These are phyloP conservation scores for Sungouiozyma ichnusensis DNA, from an alignment of 805 yeast species.

Conservation along the genomic window DNA sequence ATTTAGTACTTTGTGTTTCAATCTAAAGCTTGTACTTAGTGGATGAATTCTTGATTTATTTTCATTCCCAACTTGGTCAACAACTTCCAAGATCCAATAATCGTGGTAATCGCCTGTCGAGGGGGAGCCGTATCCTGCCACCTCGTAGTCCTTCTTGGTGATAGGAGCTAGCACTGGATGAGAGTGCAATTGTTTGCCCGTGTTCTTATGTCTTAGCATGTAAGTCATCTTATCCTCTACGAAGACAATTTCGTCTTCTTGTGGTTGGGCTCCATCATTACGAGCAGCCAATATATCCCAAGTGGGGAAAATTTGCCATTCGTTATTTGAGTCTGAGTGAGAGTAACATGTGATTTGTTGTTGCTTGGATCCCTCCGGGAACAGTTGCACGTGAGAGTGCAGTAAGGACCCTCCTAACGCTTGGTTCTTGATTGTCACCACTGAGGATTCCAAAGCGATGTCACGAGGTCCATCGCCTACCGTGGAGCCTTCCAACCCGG, in stretches of 20 bases:
- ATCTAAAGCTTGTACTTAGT: slow-evolving; percentile 59
- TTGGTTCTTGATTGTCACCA: slow-evolving; percentile 42
- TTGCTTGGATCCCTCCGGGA: slow-evolving; percentile 89
- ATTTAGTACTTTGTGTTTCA: slow-evolving; percentile 51
- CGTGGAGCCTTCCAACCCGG: slow-evolving; percentile 58
- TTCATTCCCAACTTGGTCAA: slow-evolving; percentile 47
- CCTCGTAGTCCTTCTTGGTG: slow-evolving; percentile 60
- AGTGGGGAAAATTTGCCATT: slow-evolving; percentile 59
- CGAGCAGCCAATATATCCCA: slow-evolving; percentile 31
- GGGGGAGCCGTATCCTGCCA: slow-evolving; percentile 72
- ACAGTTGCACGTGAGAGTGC: slow-evolving; percentile 80
- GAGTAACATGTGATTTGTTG: slow-evolving; percentile 93
- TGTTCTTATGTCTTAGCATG: slow-evolving; percentile 58
- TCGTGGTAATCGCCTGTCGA: slow-evolving; percentile 69
- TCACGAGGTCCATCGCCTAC: slow-evolving; percentile 65
- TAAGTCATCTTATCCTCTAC: slow-evolving; percentile 56
- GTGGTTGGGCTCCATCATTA: slow-evolving; percentile 9
- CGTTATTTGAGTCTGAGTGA: slow-evolving; percentile 77
- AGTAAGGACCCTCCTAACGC: slow-evolving; percentile 69
- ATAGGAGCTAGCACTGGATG: slow-evolving; percentile 77
- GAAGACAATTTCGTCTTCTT: slow-evolving; percentile 17
- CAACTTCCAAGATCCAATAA: slow-evolving; percentile 84
- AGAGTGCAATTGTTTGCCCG: slow-evolving; percentile 76
- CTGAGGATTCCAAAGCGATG: slow-evolving; percentile 51
- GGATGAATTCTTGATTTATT: slow-evolving; percentile 50